Evolutionary conservation across 2,329 filamentous ascomycete genomes (phyloP).

Genomic region (Lachnellula hyalina): DNA sequence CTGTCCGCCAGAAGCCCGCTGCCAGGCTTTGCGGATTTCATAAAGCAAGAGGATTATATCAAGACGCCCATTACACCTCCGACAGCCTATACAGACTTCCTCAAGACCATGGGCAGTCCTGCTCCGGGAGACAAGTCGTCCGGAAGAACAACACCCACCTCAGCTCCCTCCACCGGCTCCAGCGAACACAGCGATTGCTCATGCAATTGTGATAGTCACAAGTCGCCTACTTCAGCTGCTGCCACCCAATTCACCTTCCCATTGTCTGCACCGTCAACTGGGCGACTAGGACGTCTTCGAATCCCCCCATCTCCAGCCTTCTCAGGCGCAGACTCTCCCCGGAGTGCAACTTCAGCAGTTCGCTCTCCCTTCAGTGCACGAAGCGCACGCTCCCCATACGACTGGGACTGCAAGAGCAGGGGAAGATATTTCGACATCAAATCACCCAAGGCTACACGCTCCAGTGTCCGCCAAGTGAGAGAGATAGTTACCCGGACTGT

Average conservation of each 20-base stretch:
- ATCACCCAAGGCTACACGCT: constrained; percentile 50
- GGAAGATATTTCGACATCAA: constrained; percentile 55
- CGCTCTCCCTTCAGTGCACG: constrained; percentile 69
- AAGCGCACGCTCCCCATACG: constrained; percentile 64
- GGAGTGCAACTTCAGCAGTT: constrained; percentile 46
- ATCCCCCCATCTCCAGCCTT: constrained; percentile 72
- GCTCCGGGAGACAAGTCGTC: constrained; percentile 32
- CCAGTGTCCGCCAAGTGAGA: constrained; percentile 65
- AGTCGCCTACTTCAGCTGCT: constrained; percentile 52
- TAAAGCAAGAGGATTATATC: constrained; percentile 63
- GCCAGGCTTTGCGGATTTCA: constrained; percentile 52
- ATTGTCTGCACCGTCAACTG: constrained; percentile 56
- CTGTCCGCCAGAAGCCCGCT: constrained; percentile 63
- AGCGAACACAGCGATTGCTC: constrained; percentile 49
- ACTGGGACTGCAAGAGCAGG: constrained; percentile 72
- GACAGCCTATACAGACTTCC: constrained; percentile 84
- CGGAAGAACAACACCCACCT: constrained; percentile 43
- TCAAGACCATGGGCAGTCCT: constrained; percentile 64
- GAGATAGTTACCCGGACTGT: constrained; percentile 94
- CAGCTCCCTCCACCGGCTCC: constrained; percentile 36
- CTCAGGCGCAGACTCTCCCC: constrained; percentile 63
- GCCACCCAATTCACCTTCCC: constrained; percentile 52
- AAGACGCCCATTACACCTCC: constrained; percentile 90
- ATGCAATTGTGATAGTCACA: constrained; percentile 50
- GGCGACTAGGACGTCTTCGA: constrained; percentile 55